Evolutionary conservation across 2,329 filamentous ascomycete species (phyloP).

Genomic region (Claviceps sp.): DNA sequence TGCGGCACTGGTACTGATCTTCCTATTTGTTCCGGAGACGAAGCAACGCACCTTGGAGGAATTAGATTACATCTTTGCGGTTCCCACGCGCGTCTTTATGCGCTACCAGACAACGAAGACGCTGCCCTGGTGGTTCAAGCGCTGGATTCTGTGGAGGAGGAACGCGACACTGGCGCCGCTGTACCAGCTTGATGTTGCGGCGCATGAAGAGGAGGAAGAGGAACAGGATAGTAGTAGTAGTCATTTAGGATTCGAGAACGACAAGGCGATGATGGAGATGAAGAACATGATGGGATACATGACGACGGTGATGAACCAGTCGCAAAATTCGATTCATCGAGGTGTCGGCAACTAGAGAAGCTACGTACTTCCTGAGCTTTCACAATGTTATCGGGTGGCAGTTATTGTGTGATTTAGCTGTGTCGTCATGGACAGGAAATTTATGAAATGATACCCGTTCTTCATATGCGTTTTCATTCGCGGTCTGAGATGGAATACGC

Average conservation of each 20-base stretch:
- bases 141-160: constrained; percentile 40
- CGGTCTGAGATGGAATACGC: too few species aligned
- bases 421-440: too few species aligned
- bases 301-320: constrained; percentile 8
- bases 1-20: constrained; percentile 40
- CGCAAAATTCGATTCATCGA: background rate
- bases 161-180: constrained; percentile 26
- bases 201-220: constrained; percentile 16
- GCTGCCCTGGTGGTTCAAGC: constrained; percentile 47
- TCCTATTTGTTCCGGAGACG: constrained; percentile 44
- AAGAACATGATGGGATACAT: constrained; percentile 22
- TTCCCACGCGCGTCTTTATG: constrained; percentile 43
- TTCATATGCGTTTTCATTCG: too few species aligned
- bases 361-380: too few species aligned
- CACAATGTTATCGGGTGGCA: too few species aligned
- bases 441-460: too few species aligned
- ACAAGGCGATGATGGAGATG: constrained; percentile 25
- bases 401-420: too few species aligned
- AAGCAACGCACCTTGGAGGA: constrained; percentile 41
- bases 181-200: constrained; percentile 26
- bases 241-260: constrained; percentile 21
- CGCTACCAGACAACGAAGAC: constrained; percentile 42
- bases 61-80: constrained; percentile 47
- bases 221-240: constrained; percentile 14
- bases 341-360: background rate